Evolutionary conservation across 495 filamentous ascomycete species (phyloP).

Genomic region (Aspergillus conjunctus): DNA sequence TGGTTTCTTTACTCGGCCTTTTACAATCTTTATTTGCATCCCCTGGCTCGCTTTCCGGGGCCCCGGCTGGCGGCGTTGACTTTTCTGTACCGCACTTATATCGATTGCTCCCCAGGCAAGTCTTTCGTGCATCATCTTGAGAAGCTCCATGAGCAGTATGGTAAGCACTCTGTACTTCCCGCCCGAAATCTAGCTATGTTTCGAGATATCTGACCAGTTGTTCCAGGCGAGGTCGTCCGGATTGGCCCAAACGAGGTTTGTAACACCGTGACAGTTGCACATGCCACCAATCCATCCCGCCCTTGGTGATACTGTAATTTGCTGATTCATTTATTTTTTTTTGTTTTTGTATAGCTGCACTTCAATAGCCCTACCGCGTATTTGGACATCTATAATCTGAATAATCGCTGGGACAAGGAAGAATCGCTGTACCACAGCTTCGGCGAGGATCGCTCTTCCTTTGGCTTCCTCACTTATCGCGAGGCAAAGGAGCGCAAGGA

Average conservation of each 20-base stretch:
- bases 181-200: not conserved
- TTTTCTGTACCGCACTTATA: constrained; percentile 8
- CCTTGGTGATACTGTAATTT: not conserved
- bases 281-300: not conserved
- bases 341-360: constrained; percentile 8
- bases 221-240: constrained; percentile 7
- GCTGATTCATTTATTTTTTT: not conserved
- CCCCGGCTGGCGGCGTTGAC: constrained; percentile 10
- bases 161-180: not conserved
- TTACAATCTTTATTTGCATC: constrained; percentile 16
- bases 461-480: constrained; percentile 10
- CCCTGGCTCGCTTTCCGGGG: constrained; percentile 11
- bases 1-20: constrained; percentile 1
- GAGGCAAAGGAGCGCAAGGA: constrained; percentile 15
- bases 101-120: constrained; percentile 2
- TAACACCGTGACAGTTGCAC: not conserved
- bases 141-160: constrained; percentile 9
- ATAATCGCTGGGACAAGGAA: constrained; percentile 19
- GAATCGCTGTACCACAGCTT: constrained; percentile 13
- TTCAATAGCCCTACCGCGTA: constrained; percentile 6
- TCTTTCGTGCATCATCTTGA: constrained; percentile 13
- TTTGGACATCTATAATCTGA: constrained; percentile 12
- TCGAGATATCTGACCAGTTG: not conserved
- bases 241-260: constrained; percentile 14
- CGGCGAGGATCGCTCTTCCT: constrained; percentile 15